These are phyloP conservation scores for Agrocybe pediades DNA, from an alignment of 768 basidiomycete genomes.

Conservation along the genomic window DNA sequence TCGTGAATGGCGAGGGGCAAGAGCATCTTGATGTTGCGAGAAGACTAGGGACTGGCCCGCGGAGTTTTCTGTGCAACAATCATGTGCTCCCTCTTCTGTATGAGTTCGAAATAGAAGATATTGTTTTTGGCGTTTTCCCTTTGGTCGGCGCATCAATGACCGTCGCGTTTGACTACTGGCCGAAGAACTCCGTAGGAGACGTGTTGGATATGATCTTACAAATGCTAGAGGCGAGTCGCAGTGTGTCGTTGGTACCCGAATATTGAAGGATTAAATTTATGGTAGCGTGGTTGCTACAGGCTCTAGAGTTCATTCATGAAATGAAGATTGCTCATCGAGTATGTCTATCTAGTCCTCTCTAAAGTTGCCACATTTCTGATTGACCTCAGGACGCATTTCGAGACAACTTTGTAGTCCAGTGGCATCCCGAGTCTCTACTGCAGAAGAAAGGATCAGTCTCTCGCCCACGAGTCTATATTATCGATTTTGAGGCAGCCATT, in stretches of 20 bases:
- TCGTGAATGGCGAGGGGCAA: constrained; percentile 16
- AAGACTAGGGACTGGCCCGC: constrained; percentile 17
- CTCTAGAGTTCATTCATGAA: constrained; percentile 23
- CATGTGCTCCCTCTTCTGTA: constrained; percentile 27
- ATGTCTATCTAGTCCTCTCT: constrained; percentile 1
- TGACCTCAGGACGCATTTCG: constrained; percentile 27
- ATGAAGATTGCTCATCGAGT: constrained; percentile 27
- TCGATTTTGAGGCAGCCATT: constrained; percentile 31
- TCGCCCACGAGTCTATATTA: constrained; percentile 31
- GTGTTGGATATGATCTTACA: constrained; percentile 31
- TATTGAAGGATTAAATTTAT: not conserved
- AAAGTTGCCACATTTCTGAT: not conserved
- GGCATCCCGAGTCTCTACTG: constrained; percentile 29
- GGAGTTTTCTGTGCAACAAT: constrained; percentile 19
- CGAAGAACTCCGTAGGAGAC: constrained; percentile 31
- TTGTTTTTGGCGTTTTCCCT: constrained; percentile 29
- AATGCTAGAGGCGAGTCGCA: constrained; percentile 26
- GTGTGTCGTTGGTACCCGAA: not conserved
- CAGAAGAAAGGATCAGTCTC: constrained; percentile 10
- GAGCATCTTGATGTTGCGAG: constrained; percentile 24
- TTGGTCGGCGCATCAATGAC: constrained; percentile 14
- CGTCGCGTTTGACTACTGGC: constrained; percentile 19
- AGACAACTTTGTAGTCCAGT: constrained; percentile 33
- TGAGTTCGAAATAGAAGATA: constrained; percentile 26
- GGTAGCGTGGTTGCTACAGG: constrained; percentile 6